phyloP scores from a whole-genome alignment of 108 stramenopile genomes.

The Skeletonema marinoi region DNA sequence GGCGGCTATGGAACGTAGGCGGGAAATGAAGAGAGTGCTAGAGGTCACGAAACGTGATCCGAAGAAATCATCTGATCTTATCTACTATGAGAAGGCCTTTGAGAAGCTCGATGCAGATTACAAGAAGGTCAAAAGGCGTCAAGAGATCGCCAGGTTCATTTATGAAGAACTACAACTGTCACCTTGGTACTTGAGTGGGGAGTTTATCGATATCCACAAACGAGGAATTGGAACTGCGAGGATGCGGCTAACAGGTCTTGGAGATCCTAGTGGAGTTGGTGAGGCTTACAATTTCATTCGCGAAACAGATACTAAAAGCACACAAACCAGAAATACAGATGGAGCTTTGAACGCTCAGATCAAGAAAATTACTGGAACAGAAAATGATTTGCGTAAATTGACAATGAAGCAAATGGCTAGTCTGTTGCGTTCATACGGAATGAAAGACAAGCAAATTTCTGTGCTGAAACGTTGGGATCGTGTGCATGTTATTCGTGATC shows the following conservation, averaged over 20 bases:
- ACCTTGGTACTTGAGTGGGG: slow-evolving; percentile 85
- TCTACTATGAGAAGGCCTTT: slow-evolving; percentile 67
- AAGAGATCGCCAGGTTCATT: slow-evolving; percentile 86
- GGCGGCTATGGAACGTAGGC: slow-evolving; percentile 55
- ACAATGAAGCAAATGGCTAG: slow-evolving; percentile 91
- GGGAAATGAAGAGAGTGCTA: slow-evolving; percentile 70
- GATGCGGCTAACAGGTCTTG: slow-evolving; percentile 89
- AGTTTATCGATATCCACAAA: slow-evolving; percentile 90
- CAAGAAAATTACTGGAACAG: slow-evolving; percentile 86
- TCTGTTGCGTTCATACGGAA: slow-evolving; percentile 81
- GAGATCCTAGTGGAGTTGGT: slow-evolving; percentile 84
- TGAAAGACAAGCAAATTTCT: slow-evolving; percentile 81
- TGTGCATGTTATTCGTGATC: slow-evolving; percentile 89
- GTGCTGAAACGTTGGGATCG: slow-evolving; percentile 92
- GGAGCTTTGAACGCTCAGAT: slow-evolving; percentile 77
- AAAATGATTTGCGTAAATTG: slow-evolving; percentile 88
- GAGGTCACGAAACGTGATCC: slow-evolving; percentile 52
- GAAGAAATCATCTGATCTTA: slow-evolving; percentile 43
- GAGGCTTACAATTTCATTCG: slow-evolving; percentile 81
- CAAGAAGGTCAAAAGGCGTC: slow-evolving; percentile 68
- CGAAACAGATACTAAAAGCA: slow-evolving; percentile 56
- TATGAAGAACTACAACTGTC: slow-evolving; percentile 83
- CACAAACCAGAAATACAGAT: slow-evolving; percentile 8
- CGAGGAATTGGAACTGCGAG: slow-evolving; percentile 79
- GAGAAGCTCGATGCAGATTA: slow-evolving; percentile 58